phyloP scores from a whole-genome alignment of 371 early-diverging fungal species.

The Batkoa obscura region DNA sequence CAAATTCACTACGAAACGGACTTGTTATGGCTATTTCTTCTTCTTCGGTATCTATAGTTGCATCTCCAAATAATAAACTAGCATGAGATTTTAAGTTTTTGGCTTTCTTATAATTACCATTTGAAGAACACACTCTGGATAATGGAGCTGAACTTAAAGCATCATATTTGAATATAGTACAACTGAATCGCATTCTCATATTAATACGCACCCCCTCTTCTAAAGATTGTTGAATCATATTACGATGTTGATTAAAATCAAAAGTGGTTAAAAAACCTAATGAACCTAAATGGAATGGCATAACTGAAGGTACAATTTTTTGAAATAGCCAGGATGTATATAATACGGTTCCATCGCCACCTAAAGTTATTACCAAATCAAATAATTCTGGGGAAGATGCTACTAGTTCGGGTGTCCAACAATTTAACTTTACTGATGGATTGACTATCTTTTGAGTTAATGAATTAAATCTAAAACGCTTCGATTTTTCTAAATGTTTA shows the following conservation, averaged over 20 bases:
- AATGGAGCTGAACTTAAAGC: constrained; percentile 2
- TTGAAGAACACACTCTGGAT: background rate
- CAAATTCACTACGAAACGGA: background rate
- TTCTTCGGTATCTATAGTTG: background rate
- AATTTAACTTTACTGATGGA: constrained; percentile 24
- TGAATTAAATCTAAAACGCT: constrained; percentile 27
- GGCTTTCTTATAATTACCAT: background rate
- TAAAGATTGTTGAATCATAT: constrained; percentile 33
- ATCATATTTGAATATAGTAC: constrained; percentile 49
- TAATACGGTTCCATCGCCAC: constrained; percentile 78
- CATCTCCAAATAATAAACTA: background rate
- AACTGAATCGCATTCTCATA: constrained; percentile 70
- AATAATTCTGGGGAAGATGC: constrained; percentile 29
- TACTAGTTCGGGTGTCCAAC: constrained; percentile 61
- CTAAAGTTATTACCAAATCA: constrained; percentile 28
- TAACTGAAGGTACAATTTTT: constrained; percentile 59
- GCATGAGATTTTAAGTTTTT: background rate
- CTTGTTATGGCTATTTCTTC: constrained; percentile 2
- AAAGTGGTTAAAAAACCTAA: constrained; percentile 84
- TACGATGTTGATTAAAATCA: constrained; percentile 37
- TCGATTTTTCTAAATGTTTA: constrained; percentile 25
- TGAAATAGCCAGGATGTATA: constrained; percentile 82
- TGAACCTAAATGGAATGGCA: constrained; percentile 76
- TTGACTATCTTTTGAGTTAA: constrained; percentile 16
- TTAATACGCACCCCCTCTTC: constrained; percentile 61